Conservation (phyloP, 495 filamentous ascomycete genomes). For the Podospora sp. region DNA sequence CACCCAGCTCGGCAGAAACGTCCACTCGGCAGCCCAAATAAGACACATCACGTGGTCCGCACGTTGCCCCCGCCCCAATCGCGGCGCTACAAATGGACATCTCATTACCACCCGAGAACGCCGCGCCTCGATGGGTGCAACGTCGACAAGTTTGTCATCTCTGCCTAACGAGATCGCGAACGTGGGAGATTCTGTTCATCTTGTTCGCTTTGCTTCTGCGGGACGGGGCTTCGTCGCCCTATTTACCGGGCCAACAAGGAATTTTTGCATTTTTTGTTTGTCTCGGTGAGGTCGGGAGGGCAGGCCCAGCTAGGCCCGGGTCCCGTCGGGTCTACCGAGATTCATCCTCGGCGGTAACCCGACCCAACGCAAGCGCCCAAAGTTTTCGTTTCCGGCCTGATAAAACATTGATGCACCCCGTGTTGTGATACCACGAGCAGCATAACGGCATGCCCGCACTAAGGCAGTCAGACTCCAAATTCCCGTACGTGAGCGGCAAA, state of each 20-base stretch:
- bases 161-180: neutral
- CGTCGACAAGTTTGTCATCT: neutral
- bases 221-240: neutral
- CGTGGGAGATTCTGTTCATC: neutral
- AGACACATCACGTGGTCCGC: neutral
- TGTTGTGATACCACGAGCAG: neutral
- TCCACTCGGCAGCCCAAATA: neutral
- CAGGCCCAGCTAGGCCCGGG: neutral
- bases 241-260: neutral
- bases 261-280: neutral
- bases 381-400: neutral
- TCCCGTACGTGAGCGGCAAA: slow-evolving; percentile 3
- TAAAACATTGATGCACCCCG: neutral
- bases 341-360: neutral
- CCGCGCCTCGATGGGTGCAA: neutral
- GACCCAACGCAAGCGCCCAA: neutral
- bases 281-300: neutral
- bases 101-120: neutral
- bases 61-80: too few species aligned
- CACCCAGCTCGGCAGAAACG: too few species aligned
- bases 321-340: too few species aligned
- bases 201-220: neutral
- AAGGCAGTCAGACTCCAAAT: neutral
- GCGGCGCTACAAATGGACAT: neutral
- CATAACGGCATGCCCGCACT: neutral